Evolutionary conservation across 2,329 filamentous ascomycete genomes (phyloP).

Genomic region (Penicillium sp.): DNA sequence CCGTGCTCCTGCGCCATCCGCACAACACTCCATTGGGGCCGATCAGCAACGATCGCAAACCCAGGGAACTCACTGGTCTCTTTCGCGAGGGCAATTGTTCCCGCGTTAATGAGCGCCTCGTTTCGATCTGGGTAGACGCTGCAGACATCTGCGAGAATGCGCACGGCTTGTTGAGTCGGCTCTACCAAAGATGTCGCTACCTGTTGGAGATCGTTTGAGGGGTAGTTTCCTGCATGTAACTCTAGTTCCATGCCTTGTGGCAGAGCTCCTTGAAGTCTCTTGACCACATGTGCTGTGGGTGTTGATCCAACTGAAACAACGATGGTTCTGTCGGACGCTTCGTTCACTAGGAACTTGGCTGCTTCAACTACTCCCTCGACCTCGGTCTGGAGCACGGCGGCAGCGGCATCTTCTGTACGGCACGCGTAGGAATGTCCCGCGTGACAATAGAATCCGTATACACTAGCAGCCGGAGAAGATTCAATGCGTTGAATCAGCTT

Average conservation of each 20-base stretch:
- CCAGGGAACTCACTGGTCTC: slow-evolving; percentile 71
- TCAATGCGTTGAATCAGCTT: slow-evolving; percentile 19
- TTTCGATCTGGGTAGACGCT: slow-evolving; percentile 62
- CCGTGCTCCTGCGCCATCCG: slow-evolving; percentile 78
- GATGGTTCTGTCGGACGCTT: slow-evolving; percentile 7
- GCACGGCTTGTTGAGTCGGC: slow-evolving; percentile 31
- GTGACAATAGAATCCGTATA: slow-evolving; percentile 30
- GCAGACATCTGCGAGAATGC: slow-evolving; percentile 69
- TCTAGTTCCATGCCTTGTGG: slow-evolving; percentile 19
- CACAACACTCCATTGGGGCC: slow-evolving; percentile 65
- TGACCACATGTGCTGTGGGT: slow-evolving; percentile 29
- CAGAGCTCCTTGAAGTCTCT: slow-evolving; percentile 9
- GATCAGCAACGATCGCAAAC: slow-evolving; percentile 68
- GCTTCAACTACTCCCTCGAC: slow-evolving; percentile 21
- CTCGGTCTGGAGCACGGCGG: slow-evolving; percentile 19
- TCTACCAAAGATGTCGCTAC: slow-evolving; percentile 65
- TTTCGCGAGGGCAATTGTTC: slow-evolving; percentile 68
- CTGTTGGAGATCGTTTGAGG: slow-evolving; percentile 75
- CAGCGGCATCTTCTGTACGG: slow-evolving; percentile 23
- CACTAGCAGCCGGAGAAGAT: slow-evolving; percentile 7
- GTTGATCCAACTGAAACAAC: slow-evolving; percentile 28
- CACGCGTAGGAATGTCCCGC: slow-evolving; percentile 29
- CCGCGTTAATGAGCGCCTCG: slow-evolving; percentile 72
- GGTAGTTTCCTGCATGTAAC: slow-evolving; percentile 53
- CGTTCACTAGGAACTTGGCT: slow-evolving; percentile 3